phyloP scores from a whole-genome alignment of 2,329 filamentous ascomycete genomes.

The Epichloe uncinata region DNA sequence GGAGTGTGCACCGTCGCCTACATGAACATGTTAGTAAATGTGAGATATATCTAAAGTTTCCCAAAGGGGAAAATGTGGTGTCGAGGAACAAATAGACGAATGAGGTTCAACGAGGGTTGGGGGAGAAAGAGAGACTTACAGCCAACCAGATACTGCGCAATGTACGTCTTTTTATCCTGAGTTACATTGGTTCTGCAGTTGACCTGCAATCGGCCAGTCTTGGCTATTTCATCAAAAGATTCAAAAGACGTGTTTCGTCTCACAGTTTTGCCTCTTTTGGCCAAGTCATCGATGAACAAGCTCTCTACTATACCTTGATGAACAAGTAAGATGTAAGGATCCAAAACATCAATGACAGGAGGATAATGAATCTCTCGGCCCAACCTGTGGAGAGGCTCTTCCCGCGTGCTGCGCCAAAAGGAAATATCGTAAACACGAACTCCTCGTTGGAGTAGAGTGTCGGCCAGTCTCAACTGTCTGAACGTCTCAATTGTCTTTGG shows the following conservation, averaged over 20 bases:
- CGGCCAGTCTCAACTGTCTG: slow-evolving; percentile 59
- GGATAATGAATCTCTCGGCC: slow-evolving; percentile 59
- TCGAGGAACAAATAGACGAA: background rate
- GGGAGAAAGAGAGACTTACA: slow-evolving; percentile 30
- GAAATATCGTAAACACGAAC: slow-evolving; percentile 62
- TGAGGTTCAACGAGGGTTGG: background rate
- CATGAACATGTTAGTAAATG: background rate
- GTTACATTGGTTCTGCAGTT: slow-evolving; percentile 39
- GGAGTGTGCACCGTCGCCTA: slow-evolving; percentile 58
- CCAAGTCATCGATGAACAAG: slow-evolving; percentile 55
- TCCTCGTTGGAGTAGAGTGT: slow-evolving; percentile 50
- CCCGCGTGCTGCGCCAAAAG: slow-evolving; percentile 49
- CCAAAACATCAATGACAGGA: slow-evolving; percentile 41
- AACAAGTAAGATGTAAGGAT: slow-evolving; percentile 43
- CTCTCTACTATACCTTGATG: slow-evolving; percentile 69
- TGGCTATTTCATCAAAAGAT: slow-evolving; percentile 34
- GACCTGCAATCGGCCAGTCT: slow-evolving; percentile 31
- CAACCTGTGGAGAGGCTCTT: slow-evolving; percentile 42
- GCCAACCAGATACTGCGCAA: slow-evolving; percentile 53
- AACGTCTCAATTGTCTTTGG: slow-evolving; percentile 70
- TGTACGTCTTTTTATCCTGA: slow-evolving; percentile 35
- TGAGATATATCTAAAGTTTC: background rate
- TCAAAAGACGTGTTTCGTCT: slow-evolving; percentile 51
- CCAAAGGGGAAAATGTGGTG: background rate
- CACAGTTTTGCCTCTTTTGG: slow-evolving; percentile 49